Conservation (phyloP, 2,329 filamentous ascomycete species). For the Venturia asperata region DNA sequence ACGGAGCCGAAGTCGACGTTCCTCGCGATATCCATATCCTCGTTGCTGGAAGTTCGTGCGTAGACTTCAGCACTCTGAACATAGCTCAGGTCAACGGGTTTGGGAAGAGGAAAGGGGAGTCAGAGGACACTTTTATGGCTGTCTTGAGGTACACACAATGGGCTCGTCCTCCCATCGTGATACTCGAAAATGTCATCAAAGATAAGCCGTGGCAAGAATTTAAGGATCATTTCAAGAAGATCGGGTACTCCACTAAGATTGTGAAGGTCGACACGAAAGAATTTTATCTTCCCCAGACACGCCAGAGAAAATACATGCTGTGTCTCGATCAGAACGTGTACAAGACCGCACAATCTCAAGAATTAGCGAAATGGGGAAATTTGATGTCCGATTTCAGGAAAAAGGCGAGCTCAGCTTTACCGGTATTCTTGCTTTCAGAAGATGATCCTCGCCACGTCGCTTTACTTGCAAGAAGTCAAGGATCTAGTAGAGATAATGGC, state of each 20-base stretch:
- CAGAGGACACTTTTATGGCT: constrained; percentile 56
- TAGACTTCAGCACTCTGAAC: constrained; percentile 66
- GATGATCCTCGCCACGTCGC: constrained; percentile 41
- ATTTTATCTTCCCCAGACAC: constrained; percentile 66
- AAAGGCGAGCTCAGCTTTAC: constrained; percentile 54
- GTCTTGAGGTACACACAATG: constrained; percentile 51
- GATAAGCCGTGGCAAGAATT: constrained; percentile 53
- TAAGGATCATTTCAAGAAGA: constrained; percentile 37
- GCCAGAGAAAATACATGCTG: constrained; percentile 40
- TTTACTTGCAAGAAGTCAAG: background rate
- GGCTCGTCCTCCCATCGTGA: constrained; percentile 54
- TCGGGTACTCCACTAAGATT: constrained; percentile 50
- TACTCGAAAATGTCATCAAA: constrained; percentile 57
- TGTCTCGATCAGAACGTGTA: constrained; percentile 32
- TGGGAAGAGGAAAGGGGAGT: constrained; percentile 51
- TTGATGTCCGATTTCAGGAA: constrained; percentile 46
- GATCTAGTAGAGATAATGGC: background rate
- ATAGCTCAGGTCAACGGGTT: constrained; percentile 43
- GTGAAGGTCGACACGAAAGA: constrained; percentile 59
- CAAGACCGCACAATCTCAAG: constrained; percentile 20
- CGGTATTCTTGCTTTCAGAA: constrained; percentile 52
- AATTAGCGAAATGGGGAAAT: constrained; percentile 35
- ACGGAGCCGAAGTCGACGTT: constrained; percentile 52
- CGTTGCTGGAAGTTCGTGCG: constrained; percentile 67
- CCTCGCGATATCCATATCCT: constrained; percentile 57